Base-by-base conservation (phyloP, 169 alveolate genomes). In the Perkinsus olseni region DNA sequence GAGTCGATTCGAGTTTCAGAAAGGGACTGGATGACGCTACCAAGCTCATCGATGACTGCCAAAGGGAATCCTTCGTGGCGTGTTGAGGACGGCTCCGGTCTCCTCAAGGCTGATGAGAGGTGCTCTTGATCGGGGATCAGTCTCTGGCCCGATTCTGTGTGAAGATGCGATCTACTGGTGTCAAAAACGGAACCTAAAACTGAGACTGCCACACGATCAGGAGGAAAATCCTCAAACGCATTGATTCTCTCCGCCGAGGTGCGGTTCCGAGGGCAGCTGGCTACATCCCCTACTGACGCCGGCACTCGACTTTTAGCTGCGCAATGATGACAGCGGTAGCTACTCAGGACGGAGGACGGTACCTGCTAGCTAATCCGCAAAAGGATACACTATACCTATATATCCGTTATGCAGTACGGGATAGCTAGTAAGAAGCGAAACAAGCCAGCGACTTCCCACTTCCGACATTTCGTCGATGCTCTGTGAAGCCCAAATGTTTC, bases 141-240 rank as follows among this genome's bases (percentile, higher is more conserved):
- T 99, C 99, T 91, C 97, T 97, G 0, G 99, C 99, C 13, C 99
- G 99, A 40, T 99, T 96, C 74, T 99, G 96, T 0, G 99, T 99
- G 96, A 99, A 99, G 28, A 99, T 98, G 91, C 99, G 97, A 95
- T 99, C 99, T 38, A 99, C 99, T 21, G 98, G 97, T 17, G 99
- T 98, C 94, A 99, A 94, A n/a, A n/a, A 39, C 92, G 74, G 94
- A 93, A 95, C 94, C 91, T 62, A 51, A 34, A 3, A 95, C 96
- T 92, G 94, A 39, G 74, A 38, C 3, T 21, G 48, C n/a, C n/a
- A n/a, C n/a, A n/a, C n/a, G n/a, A n/a, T n/a, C 37, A 91, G 8
- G 17, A 17, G 24, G 36, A 92, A 91, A 91, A 17, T 45, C 20
- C 24, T 24, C 34, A 91, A 91, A 37, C 31, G 91, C 20, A 13